phyloP scores from a whole-genome alignment of 2,329 filamentous ascomycete species.

The Penicillium sp. region DNA sequence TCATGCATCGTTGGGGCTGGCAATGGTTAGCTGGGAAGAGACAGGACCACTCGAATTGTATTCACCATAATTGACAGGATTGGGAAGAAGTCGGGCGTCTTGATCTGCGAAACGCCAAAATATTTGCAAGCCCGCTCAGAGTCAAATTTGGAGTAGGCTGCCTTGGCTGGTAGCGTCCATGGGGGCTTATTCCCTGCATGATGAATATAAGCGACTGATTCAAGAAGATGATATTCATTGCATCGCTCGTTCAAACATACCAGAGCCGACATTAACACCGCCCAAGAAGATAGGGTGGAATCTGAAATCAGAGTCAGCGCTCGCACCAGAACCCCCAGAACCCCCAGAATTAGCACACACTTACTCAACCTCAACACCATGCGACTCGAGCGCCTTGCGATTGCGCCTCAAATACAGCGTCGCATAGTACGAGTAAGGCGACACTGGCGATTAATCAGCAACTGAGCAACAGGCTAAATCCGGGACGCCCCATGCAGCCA shows the following conservation, averaged over 20 bases:
- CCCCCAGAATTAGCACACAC: conserved; percentile 26
- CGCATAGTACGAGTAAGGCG: conserved; percentile 58
- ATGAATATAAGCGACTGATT: not conserved
- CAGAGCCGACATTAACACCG: conserved; percentile 63
- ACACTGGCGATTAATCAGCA: conserved; percentile 53
- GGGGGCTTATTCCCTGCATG: conserved; percentile 70
- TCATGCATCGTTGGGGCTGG: conserved; percentile 66
- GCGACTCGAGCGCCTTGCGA: conserved; percentile 54
- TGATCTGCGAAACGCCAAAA: conserved; percentile 46
- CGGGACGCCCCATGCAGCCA: not conserved
- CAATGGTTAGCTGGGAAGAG: conserved; percentile 34
- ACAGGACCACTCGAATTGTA: conserved; percentile 10
- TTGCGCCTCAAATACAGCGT: conserved; percentile 62
- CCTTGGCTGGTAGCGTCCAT: conserved; percentile 71
- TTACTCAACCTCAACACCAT: conserved; percentile 68
- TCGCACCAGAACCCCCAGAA: too few relatives aligned
- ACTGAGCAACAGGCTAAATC: not conserved
- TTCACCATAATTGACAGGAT: conserved; percentile 57
- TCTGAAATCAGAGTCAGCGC: conserved; percentile 44
- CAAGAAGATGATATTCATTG: not conserved
- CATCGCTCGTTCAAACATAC: conserved; percentile 38
- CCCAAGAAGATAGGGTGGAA: conserved; percentile 73
- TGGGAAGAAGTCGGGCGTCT: conserved; percentile 53
- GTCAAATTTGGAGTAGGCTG: conserved; percentile 58
- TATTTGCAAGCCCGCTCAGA: conserved; percentile 52